A percentile compares a stretch with the other conserved stretches of the same genome.
Evolutionary conservation across 2,329 filamentous ascomycete genomes (phyloP).

Genomic region (Pestalotiopsis sp.): DNA sequence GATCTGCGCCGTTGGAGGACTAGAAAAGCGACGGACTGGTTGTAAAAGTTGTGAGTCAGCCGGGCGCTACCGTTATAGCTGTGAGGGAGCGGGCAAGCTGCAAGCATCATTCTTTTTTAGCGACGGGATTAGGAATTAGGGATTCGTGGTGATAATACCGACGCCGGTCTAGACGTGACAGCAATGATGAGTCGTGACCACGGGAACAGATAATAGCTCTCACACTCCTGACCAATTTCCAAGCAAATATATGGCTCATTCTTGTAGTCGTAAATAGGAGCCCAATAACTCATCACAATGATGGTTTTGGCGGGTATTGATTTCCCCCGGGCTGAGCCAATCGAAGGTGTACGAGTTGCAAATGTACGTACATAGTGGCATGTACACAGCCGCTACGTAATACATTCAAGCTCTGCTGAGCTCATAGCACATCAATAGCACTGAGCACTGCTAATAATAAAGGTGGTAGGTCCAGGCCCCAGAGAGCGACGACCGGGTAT

Average conservation of each 20-base stretch:
- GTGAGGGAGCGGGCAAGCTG: not conserved
- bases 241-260: not conserved
- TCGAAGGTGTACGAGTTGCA: not conserved
- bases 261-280: not conserved
- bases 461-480: not conserved
- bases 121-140: not conserved
- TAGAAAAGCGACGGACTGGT: not conserved
- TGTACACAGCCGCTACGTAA: not conserved
- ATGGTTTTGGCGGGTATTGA: not conserved
- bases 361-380: no score
- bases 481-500: not conserved
- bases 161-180: not conserved
- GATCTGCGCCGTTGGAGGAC: not conserved
- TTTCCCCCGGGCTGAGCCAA: not conserved
- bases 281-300: not conserved
- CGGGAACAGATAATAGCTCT: not conserved
- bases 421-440: no score
- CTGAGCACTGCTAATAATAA: not conserved
- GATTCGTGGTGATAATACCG: not conserved
- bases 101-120: not conserved
- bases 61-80: not conserved
- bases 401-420: not conserved
- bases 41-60: not conserved
- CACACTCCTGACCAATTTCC: not conserved
- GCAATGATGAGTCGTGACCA: not conserved